Conservation (phyloP, 1,284 basidiomycete genomes). For the Puccinia horiana region DNA sequence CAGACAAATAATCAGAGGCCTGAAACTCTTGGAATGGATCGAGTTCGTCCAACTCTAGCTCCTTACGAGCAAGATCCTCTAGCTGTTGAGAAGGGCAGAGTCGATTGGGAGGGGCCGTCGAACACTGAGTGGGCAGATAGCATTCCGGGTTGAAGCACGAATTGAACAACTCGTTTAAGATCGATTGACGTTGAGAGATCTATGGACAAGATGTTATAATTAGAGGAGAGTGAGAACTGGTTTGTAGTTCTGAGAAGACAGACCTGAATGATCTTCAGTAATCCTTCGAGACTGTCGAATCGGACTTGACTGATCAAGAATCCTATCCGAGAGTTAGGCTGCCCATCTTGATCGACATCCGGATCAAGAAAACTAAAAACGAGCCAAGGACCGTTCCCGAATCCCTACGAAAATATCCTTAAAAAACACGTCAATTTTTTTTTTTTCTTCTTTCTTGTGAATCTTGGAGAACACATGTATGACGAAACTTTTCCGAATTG, state of each 20-base stretch:
- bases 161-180: constrained; percentile 43
- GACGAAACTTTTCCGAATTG: constrained; percentile 25
- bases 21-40: constrained; percentile 3
- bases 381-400: neutral
- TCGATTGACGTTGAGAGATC: constrained; percentile 35
- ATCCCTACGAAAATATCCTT: neutral
- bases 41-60: neutral
- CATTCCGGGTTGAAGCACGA: constrained; percentile 45
- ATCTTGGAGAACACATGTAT: too few relatives aligned
- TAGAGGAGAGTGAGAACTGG: neutral
- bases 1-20: neutral
- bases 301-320: constrained; percentile 19
- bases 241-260: neutral
- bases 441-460: too few relatives aligned
- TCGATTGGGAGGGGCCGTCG: neutral
- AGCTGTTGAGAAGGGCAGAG: neutral
- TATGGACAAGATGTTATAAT: neutral
- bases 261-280: constrained; percentile 44
- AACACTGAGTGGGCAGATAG: constrained; percentile 1
- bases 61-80: neutral
- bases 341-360: neutral
- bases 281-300: constrained; percentile 20
- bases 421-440: neutral
- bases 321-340: neutral
- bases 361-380: neutral